Evolutionary conservation across 2,329 filamentous ascomycete genomes (phyloP).

Genomic region (Aquanectria penicillioides): DNA sequence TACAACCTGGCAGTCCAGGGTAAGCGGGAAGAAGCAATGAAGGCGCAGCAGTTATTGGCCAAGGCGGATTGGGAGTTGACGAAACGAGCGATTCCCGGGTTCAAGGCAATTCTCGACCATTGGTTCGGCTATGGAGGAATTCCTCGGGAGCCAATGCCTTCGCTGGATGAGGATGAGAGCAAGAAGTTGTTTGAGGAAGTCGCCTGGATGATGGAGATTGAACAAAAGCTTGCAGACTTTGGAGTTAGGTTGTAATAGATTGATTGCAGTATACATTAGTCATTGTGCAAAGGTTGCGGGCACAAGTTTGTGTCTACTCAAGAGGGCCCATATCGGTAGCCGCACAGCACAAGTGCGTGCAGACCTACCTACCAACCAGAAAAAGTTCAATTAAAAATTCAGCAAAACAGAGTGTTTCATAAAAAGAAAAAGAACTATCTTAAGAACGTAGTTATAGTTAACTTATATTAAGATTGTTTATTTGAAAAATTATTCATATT

Average conservation of each 20-base stretch:
- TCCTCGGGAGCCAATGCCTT: conserved; percentile 77
- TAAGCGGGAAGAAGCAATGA: conserved; percentile 78
- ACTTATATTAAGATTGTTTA: too few species aligned
- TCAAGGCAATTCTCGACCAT: conserved; percentile 81
- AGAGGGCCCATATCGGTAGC: too few species aligned
- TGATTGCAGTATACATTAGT: too few species aligned
- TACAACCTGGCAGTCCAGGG: conserved; percentile 81
- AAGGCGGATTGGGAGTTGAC: conserved; percentile 86
- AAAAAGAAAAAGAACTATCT: too few species aligned
- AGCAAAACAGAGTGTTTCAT: too few species aligned
- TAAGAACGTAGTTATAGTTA: too few species aligned
- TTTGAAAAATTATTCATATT: too few species aligned
- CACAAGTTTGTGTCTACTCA: too few species aligned
- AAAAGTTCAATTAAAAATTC: too few species aligned
- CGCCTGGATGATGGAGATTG: conserved; percentile 72
- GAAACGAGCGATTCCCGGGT: conserved; percentile 83
- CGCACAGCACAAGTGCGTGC: too few species aligned
- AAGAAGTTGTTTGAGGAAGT: conserved; percentile 64
- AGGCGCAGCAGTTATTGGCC: conserved; percentile 78
- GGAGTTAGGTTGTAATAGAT: conserved; percentile 7
- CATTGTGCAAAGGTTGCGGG: too few species aligned
- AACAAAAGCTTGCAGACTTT: conserved; percentile 58
- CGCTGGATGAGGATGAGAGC: conserved; percentile 66
- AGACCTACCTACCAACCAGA: too few species aligned
- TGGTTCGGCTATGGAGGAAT: conserved; percentile 85